A percentile compares a stretch with the other conserved stretches of the same genome.
Evolutionary conservation across 1,284 basidiomycete species (phyloP).

Genomic region (Boletus putidus): DNA sequence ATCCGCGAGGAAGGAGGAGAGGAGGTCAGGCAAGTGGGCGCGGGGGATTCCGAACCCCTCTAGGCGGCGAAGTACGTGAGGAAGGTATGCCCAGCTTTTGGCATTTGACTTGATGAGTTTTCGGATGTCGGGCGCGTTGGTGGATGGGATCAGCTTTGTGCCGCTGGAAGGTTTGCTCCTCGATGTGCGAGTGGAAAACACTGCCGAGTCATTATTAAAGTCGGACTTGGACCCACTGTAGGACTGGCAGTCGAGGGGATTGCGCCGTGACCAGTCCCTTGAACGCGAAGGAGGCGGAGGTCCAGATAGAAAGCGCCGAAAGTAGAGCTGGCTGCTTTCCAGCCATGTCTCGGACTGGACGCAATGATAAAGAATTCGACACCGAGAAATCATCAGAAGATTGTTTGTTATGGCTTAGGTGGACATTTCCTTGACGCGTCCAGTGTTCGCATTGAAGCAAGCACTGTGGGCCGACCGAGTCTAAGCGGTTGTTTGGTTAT

Average conservation of each 20-base stretch:
- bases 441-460: too few relatives aligned
- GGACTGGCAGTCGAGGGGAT: constrained; percentile 1
- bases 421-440: not conserved
- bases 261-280: not conserved
- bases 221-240: not conserved
- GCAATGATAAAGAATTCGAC: constrained; percentile 10
- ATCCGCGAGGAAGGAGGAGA: constrained; percentile 35
- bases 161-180: not conserved
- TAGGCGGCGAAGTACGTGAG: constrained; percentile 36
- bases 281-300: not conserved
- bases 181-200: not conserved
- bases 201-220: not conserved
- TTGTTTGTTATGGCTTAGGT: not conserved
- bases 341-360: constrained; percentile 21
- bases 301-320: constrained; percentile 22
- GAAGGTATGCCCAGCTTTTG: constrained; percentile 34
- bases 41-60: constrained; percentile 41
- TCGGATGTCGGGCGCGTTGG: constrained; percentile 14
- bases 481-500: constrained; percentile 18
- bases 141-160: not conserved
- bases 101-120: constrained; percentile 27
- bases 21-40: constrained; percentile 31
- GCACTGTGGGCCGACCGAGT: too few relatives aligned
- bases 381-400: constrained; percentile 12
- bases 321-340: constrained; percentile 17